Evolutionary conservation across 2,329 filamentous ascomycete species (phyloP), one percentile per base, ranked within the genome.

Genomic region (Pseudogymnoascus sp.): DNA sequence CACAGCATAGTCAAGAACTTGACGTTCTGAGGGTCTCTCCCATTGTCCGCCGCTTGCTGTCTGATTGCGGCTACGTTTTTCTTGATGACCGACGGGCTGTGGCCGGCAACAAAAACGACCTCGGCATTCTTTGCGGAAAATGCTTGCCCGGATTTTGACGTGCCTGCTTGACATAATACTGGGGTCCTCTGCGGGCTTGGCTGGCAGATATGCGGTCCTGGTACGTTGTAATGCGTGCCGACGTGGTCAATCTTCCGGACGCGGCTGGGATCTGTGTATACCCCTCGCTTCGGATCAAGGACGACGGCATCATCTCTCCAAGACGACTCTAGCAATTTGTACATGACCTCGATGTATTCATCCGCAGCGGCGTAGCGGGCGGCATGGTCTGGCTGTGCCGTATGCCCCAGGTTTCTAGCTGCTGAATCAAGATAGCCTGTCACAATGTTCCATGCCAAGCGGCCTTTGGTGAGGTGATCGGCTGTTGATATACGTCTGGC

Each of bases 61-160:
- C 88, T 78, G 27, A 90, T 84, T 63, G 88, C 85, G 0, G 82
- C 79, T 15, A 90, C 82, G 35, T 79, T 85, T 68, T 82, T 84
- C 2, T 81, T 80, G 29, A 86, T 83, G 0, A 86, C 82, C 1
- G 77, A 75, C 0, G 88, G 84, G 1, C 81, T 81, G 70, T 89
- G 86, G 0, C 84, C 84, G 0, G 83, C 86, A 0, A 89, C 81
- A 67, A 90, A 90, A 59, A 90, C 86, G 2, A 82, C 86, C 68
- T 91, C 88, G 0, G 87, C 88, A 69, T 90, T 86, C 66, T 86
- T 82, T 0, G 86, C 85, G 0, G 86, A 86, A 67, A 90, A 90
- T 0, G 75, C 73, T 71, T 88, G 88, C 0, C 87, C 87, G 0
- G 85, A 80, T 55, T 79, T 81, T 0, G 84, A 87, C 0, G 85